Evolutionary conservation across 2,329 filamentous ascomycete species (phyloP), one percentile per base, ranked within the genome.

Genomic region (Phyllachora maydis): DNA sequence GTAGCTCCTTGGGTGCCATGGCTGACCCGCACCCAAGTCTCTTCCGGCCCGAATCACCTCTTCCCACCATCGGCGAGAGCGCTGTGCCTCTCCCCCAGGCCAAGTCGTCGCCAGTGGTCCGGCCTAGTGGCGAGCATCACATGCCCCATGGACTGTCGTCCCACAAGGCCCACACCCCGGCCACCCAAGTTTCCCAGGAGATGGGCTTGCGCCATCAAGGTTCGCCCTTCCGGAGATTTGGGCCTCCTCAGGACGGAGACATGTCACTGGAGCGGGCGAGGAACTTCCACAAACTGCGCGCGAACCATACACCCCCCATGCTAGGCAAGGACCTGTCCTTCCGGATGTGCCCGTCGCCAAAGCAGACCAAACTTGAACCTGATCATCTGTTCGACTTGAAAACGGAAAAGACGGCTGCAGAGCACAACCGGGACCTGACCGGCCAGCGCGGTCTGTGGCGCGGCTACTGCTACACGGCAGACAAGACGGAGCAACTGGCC

Each of bases 281-380:
- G 14, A 30, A 42, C 22, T 34, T 65, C 18, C 50, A 57, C 30
- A 53, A 56, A 14, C 62, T 67, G 51, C 57, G 57, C 12, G n/a
- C n/a, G n/a, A 39, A 34, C 11, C 24, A 30, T 17, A 69, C 68
- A 29, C 85, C 85, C 19, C 85, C 85, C 7, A 90, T 95, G 82
- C 65, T 92, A 8, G 85, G 85, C 26, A 52, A 57, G 27, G 76
- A 91, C 34, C 62, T 95, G 26, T 55, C 59, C 14, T 91, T 93
- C 42, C 77, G 81, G 16, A 65, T 64, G 41, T 92, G 81, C 41
- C 59, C 63, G 7, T 92, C 83, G 14, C 85, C 85, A 5, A 73
- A 85, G 43, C 65, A 71, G 26, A 90, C 82, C 10, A 71, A 79
- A 37, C 74, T 90, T 37, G 81, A 91, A 40, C 70, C 76, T 1